Base-by-base conservation (phyloP, 768 basidiomycete genomes). In the Tricholoma bakamatsutake region DNA sequence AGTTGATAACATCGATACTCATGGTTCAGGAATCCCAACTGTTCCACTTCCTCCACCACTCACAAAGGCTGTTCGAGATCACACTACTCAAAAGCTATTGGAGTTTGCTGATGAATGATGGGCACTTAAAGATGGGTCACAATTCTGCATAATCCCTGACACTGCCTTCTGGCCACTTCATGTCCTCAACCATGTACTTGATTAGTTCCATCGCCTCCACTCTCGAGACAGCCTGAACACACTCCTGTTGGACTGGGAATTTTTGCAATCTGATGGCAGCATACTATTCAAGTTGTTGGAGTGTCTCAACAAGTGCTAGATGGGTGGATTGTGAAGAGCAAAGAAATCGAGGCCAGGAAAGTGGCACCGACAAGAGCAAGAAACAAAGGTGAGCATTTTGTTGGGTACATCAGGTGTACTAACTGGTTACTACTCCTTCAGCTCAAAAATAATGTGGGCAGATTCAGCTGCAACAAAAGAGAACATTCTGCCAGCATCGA, bases 351-450 rank as follows among this genome's bases (percentile, higher is more conserved):
- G 12, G 30, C 21, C 2, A 17, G 42, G 33, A 58, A 58, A 34
- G 57, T 53, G 13, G 53, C 48, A 17, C 53, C 30, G 13, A 58
- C 57, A 27, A 43, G 53, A 3, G 49, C 37, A 39, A 46, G 40
- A 45, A 58, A 48, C 21, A 28, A 37, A 58, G 57, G 57, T 57
- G 47, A 17, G 43, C 17, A 30, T 45, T 33, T 10, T 27, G 43
- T 54, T 11, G 24, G 13, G 1, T 52, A 6, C 37, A 43, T 43
- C 11, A 43, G 42, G 24, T 15, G 11, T 46, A 28, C 45, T 46
- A 1, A 12, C 15, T 13, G 28, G 28, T 46, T 24, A 46, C 5
- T 46, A 28, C 24, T 18, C 28, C 45, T 45, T 45, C 27, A 46
- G 45, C 45, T 46, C 4, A 11, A 50, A 50, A 46, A 46, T 27